Evolutionary conservation across 2,329 filamentous ascomycete genomes (phyloP).

Genomic region (Pseudonectria buxi): DNA sequence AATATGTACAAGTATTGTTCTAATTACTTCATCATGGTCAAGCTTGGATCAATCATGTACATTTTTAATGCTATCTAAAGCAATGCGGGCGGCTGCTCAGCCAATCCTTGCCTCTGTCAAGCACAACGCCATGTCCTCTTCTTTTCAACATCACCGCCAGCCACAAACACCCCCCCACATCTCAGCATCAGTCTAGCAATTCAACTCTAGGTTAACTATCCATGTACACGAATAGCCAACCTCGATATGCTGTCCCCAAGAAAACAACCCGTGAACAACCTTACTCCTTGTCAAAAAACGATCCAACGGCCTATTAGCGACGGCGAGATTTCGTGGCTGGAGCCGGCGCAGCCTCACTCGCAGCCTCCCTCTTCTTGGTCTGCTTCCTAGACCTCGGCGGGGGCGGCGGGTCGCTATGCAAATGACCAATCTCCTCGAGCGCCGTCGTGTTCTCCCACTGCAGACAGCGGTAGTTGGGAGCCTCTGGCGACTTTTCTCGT

Average conservation of each 20-base stretch:
- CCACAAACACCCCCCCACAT: neutral
- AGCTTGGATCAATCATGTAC: too few species aligned
- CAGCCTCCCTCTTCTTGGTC: conserved; percentile 43
- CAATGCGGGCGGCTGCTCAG: conserved; percentile 14
- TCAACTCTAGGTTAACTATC: neutral
- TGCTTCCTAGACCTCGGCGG: conserved; percentile 45
- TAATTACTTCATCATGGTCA: too few species aligned
- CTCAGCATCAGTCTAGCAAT: too few species aligned
- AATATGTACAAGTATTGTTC: too few species aligned
- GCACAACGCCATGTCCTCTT: conserved; percentile 17
- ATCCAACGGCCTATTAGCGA: conserved; percentile 10
- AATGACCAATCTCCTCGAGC: conserved; percentile 49
- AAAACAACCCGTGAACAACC: too few species aligned
- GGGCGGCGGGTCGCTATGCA: conserved; percentile 50
- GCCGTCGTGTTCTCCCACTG: conserved; percentile 52
- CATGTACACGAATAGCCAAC: conserved; percentile 1
- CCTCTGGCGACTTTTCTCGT: conserved; percentile 41
- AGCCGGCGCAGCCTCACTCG: conserved; percentile 21
- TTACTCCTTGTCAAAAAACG: too few species aligned
- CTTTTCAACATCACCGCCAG: conserved; percentile 10
- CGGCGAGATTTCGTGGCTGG: conserved; percentile 26
- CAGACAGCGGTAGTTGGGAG: conserved; percentile 42
- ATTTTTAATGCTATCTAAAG: conserved; percentile 2
- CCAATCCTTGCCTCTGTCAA: conserved; percentile 7
- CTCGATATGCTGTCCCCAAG: conserved; percentile 2